Conservation (phyloP, 768 basidiomycete genomes). For the Psilocybe azurescens region DNA sequence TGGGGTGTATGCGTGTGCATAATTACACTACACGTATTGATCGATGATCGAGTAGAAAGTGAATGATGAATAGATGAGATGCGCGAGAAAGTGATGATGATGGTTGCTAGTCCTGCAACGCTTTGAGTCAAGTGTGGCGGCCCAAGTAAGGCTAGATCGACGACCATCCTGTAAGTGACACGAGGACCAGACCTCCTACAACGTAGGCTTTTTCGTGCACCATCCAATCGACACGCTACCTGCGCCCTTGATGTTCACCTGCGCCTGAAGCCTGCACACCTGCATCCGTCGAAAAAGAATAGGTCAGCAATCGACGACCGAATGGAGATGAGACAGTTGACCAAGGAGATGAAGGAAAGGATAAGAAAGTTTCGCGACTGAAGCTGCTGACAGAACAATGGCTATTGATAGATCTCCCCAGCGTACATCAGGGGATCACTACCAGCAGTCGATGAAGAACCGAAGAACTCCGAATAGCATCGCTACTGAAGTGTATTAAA, state of each 20-base stretch:
- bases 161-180: not conserved
- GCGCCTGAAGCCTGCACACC: conserved; percentile 45
- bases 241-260: conserved; percentile 43
- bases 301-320: conserved; percentile 6
- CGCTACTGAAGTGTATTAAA: too few relatives aligned
- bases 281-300: conserved; percentile 15
- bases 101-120: too few relatives aligned
- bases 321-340: not conserved
- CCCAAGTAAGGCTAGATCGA: not conserved
- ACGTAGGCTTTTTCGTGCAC: conserved; percentile 29
- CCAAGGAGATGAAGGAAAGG: not conserved
- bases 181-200: not conserved
- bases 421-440: too few relatives aligned
- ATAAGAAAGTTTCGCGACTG: too few relatives aligned
- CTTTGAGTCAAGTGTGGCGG: not conserved
- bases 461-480: too few relatives aligned
- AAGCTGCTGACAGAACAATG: too few relatives aligned
- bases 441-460: too few relatives aligned
- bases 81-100: too few relatives aligned
- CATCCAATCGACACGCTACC: conserved; percentile 44
- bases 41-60: not conserved
- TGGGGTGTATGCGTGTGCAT: not conserved
- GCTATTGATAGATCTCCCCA: too few relatives aligned
- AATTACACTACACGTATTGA: not conserved
- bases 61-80: too few relatives aligned